A percentile compares a stretch with the other conserved stretches of the same genome.
phyloP scores from a whole-genome alignment of 176 grass and related monocot genomes.

The Coix lacrymajobi region DNA sequence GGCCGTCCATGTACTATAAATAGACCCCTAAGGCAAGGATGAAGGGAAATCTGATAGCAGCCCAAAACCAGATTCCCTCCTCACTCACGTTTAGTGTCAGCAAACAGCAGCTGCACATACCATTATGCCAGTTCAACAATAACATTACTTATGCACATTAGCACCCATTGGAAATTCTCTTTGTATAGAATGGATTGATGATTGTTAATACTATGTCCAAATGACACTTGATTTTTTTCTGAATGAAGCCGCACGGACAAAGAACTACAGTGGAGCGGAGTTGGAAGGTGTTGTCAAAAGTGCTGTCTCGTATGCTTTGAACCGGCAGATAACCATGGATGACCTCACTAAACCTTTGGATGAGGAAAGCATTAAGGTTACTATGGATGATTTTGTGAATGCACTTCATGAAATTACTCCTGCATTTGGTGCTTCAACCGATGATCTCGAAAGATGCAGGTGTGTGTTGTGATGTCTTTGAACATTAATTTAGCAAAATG shows the following conservation, averaged over 20 bases:
- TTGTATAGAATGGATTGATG: slow-evolving; percentile 5
- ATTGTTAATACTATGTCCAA: slow-evolving; percentile 6
- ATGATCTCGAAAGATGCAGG: slow-evolving; percentile 98
- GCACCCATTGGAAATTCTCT: neutral
- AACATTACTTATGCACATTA: neutral
- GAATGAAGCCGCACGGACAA: slow-evolving; percentile 86
- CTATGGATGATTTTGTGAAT: slow-evolving; percentile 96
- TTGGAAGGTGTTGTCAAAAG: slow-evolving; percentile 99
- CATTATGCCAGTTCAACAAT: neutral
- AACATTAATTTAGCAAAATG: slow-evolving; percentile 10
- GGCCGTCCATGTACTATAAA: neutral
- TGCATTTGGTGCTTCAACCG: slow-evolving; percentile 91
- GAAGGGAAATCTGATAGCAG: neutral
- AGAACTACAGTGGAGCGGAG: slow-evolving; percentile 98
- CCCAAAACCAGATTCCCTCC: neutral
- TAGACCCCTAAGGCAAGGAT: neutral
- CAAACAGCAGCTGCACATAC: neutral
- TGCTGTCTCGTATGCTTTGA: slow-evolving; percentile 86
- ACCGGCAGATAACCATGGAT: slow-evolving; percentile 92
- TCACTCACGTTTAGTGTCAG: neutral
- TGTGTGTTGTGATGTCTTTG: slow-evolving; percentile 25
- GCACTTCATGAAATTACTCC: slow-evolving; percentile 89
- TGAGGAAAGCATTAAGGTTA: slow-evolving; percentile 96
- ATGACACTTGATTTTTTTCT: neutral
- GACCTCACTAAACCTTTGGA: slow-evolving; percentile 84